A percentile compares a stretch with the other conserved stretches of the same genome.
Evolutionary conservation across 805 yeast genomes (phyloP).

Genomic region (Candida ipomoeae): DNA sequence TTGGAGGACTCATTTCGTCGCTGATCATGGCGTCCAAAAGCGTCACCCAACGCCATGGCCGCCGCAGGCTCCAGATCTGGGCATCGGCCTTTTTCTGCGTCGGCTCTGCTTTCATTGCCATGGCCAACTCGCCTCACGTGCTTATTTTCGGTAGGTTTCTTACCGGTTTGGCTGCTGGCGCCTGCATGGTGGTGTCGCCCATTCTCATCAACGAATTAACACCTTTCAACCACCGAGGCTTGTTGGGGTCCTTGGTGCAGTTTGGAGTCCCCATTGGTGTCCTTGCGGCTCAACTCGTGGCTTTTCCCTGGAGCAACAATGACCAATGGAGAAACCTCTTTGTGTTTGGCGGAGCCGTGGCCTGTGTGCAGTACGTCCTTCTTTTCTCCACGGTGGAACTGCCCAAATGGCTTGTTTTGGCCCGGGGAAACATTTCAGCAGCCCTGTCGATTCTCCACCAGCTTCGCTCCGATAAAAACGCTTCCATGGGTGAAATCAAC

Average conservation of each 20-base stretch:
- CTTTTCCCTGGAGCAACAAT: constrained; percentile 32
- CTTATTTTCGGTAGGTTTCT: constrained; percentile 32
- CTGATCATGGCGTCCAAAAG: constrained; percentile 26
- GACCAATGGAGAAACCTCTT: constrained; percentile 37
- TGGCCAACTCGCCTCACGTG: constrained; percentile 17
- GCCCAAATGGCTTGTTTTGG: constrained; percentile 40
- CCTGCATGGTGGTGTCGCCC: constrained; percentile 38
- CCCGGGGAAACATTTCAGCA: constrained; percentile 22
- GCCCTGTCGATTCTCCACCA: constrained; percentile 28
- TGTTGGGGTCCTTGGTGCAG: constrained; percentile 38
- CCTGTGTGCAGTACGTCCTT: constrained; percentile 25
- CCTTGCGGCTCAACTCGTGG: constrained; percentile 30
- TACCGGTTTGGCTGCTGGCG: constrained; percentile 38
- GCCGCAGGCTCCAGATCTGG: constrained; percentile 18
- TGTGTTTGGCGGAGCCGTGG: constrained; percentile 23
- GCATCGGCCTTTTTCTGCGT: constrained; percentile 20
- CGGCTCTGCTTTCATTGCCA: constrained; percentile 29
- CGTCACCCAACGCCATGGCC: constrained; percentile 23
- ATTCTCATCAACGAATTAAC: constrained; percentile 38
- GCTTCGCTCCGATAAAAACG: constrained; percentile 28
- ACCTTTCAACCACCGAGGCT: constrained; percentile 39
- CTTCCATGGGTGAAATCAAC: constrained; percentile 31
- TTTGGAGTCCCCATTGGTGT: constrained; percentile 38
- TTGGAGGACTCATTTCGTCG: constrained; percentile 35
- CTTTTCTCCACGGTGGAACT: constrained; percentile 37